A percentile compares a stretch with the other conserved stretches of the same genome.
These are phyloP conservation scores for Alnus glutinosa DNA, from an alignment of 306 rosid species.

Conservation along the genomic window DNA sequence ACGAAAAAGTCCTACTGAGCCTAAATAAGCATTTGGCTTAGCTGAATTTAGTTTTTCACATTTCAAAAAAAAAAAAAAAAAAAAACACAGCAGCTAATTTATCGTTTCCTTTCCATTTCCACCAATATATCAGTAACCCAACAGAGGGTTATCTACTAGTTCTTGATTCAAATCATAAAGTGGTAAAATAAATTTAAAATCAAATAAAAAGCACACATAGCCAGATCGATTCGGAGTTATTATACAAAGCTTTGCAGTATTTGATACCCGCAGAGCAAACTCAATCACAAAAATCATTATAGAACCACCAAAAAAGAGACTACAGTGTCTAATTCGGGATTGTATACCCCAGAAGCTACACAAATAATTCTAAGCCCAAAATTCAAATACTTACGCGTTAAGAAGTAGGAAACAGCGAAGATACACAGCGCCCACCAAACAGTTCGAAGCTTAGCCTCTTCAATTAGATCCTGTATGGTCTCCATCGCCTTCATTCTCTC, in stretches of 20 bases:
- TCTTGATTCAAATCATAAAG: slow-evolving; percentile 9
- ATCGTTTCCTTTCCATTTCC: background rate
- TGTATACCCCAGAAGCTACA: background rate
- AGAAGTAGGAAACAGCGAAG: slow-evolving; percentile 72
- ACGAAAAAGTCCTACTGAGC: background rate
- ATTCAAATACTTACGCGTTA: slow-evolving; percentile 59
- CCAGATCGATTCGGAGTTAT: background rate
- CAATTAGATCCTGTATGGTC: slow-evolving; percentile 74
- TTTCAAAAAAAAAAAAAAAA: background rate
- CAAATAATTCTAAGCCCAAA: background rate
- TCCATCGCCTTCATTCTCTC: slow-evolving; percentile 55
- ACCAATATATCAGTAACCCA: slow-evolving; percentile 3
- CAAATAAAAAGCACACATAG: background rate
- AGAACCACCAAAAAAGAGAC: background rate
- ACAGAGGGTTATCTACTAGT: slow-evolving; percentile 1
- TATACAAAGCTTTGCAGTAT: background rate
- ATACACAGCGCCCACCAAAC: slow-evolving; percentile 91
- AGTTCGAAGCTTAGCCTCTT: slow-evolving; percentile 75
- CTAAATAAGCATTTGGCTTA: background rate
- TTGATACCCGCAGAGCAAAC: background rate
- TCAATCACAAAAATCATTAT: background rate
- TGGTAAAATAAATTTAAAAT: background rate
- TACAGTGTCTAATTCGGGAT: background rate
- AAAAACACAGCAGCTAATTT: background rate
- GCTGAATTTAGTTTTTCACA: background rate